Conservation (phyloP, 345 rosid species). For the Bruguiera parviflora region DNA sequence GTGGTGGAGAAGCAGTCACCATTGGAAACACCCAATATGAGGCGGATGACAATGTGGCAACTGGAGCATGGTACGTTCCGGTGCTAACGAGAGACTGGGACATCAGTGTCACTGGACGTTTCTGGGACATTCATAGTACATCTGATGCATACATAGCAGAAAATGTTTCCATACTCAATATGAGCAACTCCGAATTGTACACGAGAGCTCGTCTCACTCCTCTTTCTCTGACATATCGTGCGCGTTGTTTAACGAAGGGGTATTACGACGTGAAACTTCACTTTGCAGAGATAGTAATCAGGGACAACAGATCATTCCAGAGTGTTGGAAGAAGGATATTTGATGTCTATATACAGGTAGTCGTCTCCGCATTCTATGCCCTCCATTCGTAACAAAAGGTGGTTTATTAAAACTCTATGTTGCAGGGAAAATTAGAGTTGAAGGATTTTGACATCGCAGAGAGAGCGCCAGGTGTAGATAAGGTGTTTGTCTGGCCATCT, state of each 20-base stretch:
- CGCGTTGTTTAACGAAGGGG: conserved; percentile 10
- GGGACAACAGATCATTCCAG: background rate
- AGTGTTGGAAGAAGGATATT: conserved; percentile 12
- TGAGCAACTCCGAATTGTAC: conserved; percentile 7
- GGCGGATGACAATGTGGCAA: conserved; percentile 1
- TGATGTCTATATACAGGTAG: conserved; percentile 21
- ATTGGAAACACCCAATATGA: conserved; percentile 12
- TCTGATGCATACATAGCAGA: conserved; percentile 6
- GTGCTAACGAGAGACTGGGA: background rate
- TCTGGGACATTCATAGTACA: conserved; percentile 11
- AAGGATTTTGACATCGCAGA: conserved; percentile 13
- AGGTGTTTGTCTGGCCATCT: background rate
- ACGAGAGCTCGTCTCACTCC: conserved; percentile 11
- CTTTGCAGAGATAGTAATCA: conserved; percentile 10
- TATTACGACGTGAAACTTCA: conserved; percentile 9
- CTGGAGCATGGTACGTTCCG: conserved; percentile 7
- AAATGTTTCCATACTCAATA: conserved; percentile 8
- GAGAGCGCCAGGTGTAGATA: conserved; percentile 6
- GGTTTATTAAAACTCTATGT: background rate
- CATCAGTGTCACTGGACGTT: conserved; percentile 11
- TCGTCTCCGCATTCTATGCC: background rate
- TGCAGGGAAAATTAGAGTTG: conserved; percentile 7
- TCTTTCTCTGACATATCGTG: conserved; percentile 10
- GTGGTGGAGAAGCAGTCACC: conserved; percentile 9
- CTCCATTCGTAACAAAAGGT: background rate